Evolutionary conservation across 1,284 basidiomycete genomes (phyloP).

Genomic region (Cutaneotrichosporon cyanovorans): DNA sequence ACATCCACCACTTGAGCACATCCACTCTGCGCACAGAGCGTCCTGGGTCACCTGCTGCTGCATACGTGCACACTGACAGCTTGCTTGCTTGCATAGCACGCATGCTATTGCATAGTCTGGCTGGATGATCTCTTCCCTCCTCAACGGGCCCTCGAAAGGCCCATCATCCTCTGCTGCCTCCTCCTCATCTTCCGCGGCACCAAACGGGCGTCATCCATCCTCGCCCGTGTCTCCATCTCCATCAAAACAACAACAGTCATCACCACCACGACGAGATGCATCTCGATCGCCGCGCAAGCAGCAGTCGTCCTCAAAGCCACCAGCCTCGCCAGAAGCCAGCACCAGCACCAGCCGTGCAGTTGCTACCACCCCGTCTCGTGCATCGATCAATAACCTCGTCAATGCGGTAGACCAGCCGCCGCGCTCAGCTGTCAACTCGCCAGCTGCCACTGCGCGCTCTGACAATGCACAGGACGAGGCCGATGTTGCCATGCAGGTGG

Average conservation of each 20-base stretch:
- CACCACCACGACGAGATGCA: background rate
- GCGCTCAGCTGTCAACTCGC: background rate
- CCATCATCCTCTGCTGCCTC: too few relatives aligned
- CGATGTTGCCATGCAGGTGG: slow-evolving; percentile 14
- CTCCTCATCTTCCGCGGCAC: too few relatives aligned
- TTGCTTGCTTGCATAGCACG: too few relatives aligned
- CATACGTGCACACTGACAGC: too few relatives aligned
- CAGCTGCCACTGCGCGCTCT: slow-evolving; percentile 1
- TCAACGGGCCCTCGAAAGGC: too few relatives aligned
- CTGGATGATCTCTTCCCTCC: too few relatives aligned
- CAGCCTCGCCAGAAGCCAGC: background rate
- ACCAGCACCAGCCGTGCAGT: background rate
- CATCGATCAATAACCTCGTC: slow-evolving; percentile 7
- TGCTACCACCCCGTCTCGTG: slow-evolving; percentile 9
- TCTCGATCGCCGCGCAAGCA: slow-evolving; percentile 5
- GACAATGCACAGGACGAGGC: slow-evolving; percentile 13
- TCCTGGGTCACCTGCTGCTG: too few relatives aligned
- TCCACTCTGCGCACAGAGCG: too few relatives aligned
- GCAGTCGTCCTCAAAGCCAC: slow-evolving; percentile 3
- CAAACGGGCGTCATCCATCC: background rate
- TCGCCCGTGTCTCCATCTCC: background rate
- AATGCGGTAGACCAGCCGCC: slow-evolving; percentile 9
- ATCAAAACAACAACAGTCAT: too few relatives aligned
- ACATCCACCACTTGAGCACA: too few relatives aligned
- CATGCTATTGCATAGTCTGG: too few relatives aligned